These are phyloP conservation scores for Barnettozyma sp. DNA, from an alignment of 805 yeast species.

Conservation along the genomic window DNA sequence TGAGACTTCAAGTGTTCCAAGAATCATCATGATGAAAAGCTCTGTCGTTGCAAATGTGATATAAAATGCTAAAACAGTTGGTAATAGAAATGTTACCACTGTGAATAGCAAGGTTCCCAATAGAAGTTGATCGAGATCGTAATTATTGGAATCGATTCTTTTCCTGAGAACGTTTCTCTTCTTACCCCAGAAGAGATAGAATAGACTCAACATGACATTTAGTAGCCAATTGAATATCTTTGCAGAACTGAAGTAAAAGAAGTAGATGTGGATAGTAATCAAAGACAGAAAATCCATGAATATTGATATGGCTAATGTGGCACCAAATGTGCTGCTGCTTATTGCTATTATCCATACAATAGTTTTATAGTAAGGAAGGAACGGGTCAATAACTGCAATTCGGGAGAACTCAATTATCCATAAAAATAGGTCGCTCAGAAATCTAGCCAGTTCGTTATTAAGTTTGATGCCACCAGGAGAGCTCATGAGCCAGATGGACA, in stretches of 20 bases:
- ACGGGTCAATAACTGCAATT: slow-evolving; percentile 22
- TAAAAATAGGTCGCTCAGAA: slow-evolving; percentile 76
- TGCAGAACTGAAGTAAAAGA: slow-evolving; percentile 75
- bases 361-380: slow-evolving; percentile 25
- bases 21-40: slow-evolving; percentile 39
- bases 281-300: slow-evolving; percentile 58
- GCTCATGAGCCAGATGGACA: slow-evolving; percentile 69
- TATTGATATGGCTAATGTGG: slow-evolving; percentile 62
- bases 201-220: slow-evolving; percentile 59
- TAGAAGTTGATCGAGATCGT: slow-evolving; percentile 78
- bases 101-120: slow-evolving; percentile 87
- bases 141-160: slow-evolving; percentile 79
- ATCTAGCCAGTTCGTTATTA: slow-evolving; percentile 76
- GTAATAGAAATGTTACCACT: slow-evolving; percentile 67
- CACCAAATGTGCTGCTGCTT: slow-evolving; percentile 39
- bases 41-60: slow-evolving; percentile 59
- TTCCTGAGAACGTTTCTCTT: slow-evolving; percentile 77
- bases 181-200: slow-evolving; percentile 82
- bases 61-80: slow-evolving; percentile 85
- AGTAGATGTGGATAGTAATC: slow-evolving; percentile 61
- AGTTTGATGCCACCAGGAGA: slow-evolving; percentile 94
- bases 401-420: slow-evolving; percentile 80
- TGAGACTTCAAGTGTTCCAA: slow-evolving; percentile 49
- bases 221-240: slow-evolving; percentile 74
- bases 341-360: slow-evolving; percentile 36